Conservation (phyloP, 2,329 filamentous ascomycete genomes). For the Fusarium haematococcum region DNA sequence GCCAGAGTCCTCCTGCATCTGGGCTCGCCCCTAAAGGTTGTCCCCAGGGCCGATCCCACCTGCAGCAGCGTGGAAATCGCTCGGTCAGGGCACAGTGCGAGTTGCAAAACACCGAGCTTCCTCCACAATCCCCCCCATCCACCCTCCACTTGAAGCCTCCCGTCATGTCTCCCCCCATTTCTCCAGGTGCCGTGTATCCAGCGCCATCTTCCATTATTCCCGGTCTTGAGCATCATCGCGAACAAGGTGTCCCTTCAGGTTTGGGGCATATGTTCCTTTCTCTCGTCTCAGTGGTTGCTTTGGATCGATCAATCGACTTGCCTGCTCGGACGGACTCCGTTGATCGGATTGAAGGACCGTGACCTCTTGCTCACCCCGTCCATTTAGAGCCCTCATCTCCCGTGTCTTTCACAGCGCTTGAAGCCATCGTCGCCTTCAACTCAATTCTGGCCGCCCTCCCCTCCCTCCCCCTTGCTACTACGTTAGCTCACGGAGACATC, state of each 20-base stretch:
- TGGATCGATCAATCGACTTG: not conserved
- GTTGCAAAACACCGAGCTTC: not conserved
- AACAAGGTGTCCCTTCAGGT: not conserved
- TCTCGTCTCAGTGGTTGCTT: not conserved
- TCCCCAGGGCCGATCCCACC: conserved; percentile 26
- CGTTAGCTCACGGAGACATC: not conserved
- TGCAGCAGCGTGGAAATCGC: conserved; percentile 19
- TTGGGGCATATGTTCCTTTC: not conserved
- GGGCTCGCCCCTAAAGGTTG: conserved; percentile 3
- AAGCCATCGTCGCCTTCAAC: conserved; percentile 4
- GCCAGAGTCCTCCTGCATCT: not conserved
- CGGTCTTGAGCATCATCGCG: conserved; percentile 2
- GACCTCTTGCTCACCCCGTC: not conserved
- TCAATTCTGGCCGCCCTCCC: conserved; percentile 6
- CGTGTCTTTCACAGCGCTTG: not conserved
- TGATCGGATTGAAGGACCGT: not conserved
- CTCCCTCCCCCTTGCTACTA: not conserved
- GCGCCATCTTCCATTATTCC: conserved; percentile 7
- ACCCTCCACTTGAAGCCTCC: conserved; percentile 6
- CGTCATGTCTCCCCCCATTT: not conserved
- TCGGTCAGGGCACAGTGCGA: conserved; percentile 25
- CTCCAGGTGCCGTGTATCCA: conserved; percentile 9
- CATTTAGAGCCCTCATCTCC: conserved; percentile 5
- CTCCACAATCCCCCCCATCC: not conserved
- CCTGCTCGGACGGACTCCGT: not conserved